phyloP scores from a whole-genome alignment of 768 basidiomycete species.

The Postia placenta region DNA sequence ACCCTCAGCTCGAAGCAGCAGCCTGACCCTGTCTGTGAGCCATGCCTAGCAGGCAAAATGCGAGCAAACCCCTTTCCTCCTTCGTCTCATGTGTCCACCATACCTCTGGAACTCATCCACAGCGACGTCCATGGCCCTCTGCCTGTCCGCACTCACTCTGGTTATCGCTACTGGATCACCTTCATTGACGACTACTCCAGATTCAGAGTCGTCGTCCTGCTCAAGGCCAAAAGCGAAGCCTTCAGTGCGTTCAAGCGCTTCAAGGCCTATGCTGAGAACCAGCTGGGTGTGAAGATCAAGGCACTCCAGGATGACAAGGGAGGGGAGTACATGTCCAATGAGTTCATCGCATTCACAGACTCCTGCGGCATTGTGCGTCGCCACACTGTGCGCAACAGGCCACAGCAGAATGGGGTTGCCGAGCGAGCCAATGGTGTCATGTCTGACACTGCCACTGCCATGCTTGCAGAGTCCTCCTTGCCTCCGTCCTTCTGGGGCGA shows the following conservation, averaged over 20 bases:
- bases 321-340: conserved; percentile 20
- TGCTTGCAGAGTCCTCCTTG: conserved; percentile 19
- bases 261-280: conserved; percentile 26
- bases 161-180: conserved; percentile 6
- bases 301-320: conserved; percentile 19
- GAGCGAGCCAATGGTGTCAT: conserved; percentile 34
- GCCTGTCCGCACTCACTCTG: conserved; percentile 1
- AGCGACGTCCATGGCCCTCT: conserved; percentile 19
- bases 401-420: conserved; percentile 39
- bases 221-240: conserved; percentile 17
- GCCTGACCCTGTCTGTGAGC: conserved; percentile 16
- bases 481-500: conserved; percentile 8
- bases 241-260: conserved; percentile 23
- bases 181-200: conserved; percentile 9
- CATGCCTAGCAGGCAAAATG: conserved; percentile 18
- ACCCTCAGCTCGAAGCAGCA: conserved; percentile 5
- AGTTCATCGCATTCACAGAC: conserved; percentile 9
- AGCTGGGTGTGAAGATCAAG: conserved; percentile 13
- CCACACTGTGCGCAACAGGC: conserved; percentile 18
- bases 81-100: conserved; percentile 7
- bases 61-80: conserved; percentile 15
- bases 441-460: conserved; percentile 22
- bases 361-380: conserved; percentile 16
- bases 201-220: conserved; percentile 6
- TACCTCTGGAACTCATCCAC: conserved; percentile 18